Base-by-base conservation (phyloP, 257 asterid species). In the Rhazya stricta region DNA sequence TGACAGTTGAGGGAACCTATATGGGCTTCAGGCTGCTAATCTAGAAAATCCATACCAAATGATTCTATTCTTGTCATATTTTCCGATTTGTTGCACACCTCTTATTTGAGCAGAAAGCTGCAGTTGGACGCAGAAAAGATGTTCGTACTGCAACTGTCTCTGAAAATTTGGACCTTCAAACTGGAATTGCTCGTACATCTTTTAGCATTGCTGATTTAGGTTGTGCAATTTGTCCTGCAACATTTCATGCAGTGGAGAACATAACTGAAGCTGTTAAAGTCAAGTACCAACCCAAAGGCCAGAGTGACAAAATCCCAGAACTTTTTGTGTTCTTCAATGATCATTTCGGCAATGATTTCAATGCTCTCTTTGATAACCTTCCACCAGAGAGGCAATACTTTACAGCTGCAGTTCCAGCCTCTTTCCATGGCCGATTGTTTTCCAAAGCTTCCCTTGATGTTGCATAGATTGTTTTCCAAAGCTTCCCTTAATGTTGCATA, bases 271-370 rank as follows among this genome's bases (percentile, higher is more conserved):
- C 89, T 58, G 43, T 73, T 25, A 12, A 4, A 32, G 42, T 41
- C 23, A 73, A 73, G 18, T 62, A 73, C 16, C 12, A 34, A 46
- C 7, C 61, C 61, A 15, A 69, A 58, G 68, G 43, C 6, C 42
- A 62, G 80, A 19, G 74, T 43, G 50, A 16, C 62, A 1, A 83
- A 73, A 43, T 41, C 69, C 41, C 85, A 48, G 67, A 86, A 23
- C 86, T 85, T 57, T 88, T 77, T 0, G 86, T 87, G 68, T 80
- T 86, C 76, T 84, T 87, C 18, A 89, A 81, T 36, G 89, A 87
- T 69, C 86, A 80, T 73, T 23, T 79, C 25, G 53, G 69, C 69
- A 84, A 87, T 37, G 87, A 89, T 79, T 89, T 87, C 88, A 86
- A 85, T 77, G 78, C 83, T 71, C 85, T 89, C 27, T 84, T 89